These are phyloP conservation scores for Globisporangium acanthophoron DNA, from an alignment of 352 stramenopile species.

Conservation along the genomic window DNA sequence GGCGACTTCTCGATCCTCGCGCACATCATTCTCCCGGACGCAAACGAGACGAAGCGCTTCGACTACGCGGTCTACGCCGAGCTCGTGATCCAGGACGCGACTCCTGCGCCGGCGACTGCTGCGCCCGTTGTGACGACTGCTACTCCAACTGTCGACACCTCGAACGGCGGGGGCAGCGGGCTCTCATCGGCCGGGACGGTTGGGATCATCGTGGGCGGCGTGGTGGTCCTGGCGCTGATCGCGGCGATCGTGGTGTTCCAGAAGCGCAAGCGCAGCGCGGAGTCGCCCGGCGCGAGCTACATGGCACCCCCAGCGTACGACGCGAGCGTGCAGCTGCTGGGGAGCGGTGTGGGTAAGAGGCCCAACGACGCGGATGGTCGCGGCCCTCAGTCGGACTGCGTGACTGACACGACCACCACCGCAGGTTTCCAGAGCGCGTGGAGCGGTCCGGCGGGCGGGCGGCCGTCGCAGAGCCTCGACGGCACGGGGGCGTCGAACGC, in stretches of 20 bases:
- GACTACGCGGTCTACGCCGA: conserved; percentile 43
- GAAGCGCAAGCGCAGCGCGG: conserved; percentile 19
- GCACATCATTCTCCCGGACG: conserved; percentile 53
- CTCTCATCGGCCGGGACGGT: conserved; percentile 44
- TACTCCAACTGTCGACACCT: not conserved
- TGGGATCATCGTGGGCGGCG: conserved; percentile 50
- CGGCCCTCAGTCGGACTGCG: conserved; percentile 10
- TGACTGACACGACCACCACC: conserved; percentile 15
- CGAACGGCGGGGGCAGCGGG: conserved; percentile 6
- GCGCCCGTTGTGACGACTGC: not conserved
- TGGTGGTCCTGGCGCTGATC: conserved; percentile 41
- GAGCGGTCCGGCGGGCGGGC: conserved; percentile 7
- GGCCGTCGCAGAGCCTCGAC: conserved; percentile 12
- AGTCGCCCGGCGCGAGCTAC: conserved; percentile 19
- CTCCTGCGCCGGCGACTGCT: conserved; percentile 2
- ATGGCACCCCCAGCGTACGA: conserved; percentile 48
- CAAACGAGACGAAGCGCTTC: conserved; percentile 39
- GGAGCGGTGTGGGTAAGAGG: conserved; percentile 15
- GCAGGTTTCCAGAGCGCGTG: conserved; percentile 20
- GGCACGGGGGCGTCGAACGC: conserved; percentile 13
- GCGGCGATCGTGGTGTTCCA: conserved; percentile 36
- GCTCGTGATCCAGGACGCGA: conserved; percentile 27
- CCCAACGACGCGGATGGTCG: conserved; percentile 16
- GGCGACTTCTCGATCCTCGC: conserved; percentile 46
- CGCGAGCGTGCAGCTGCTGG: conserved; percentile 26